Evolutionary conservation across 768 basidiomycete genomes (phyloP).

Genomic region (Amanita subjunquillea): DNA sequence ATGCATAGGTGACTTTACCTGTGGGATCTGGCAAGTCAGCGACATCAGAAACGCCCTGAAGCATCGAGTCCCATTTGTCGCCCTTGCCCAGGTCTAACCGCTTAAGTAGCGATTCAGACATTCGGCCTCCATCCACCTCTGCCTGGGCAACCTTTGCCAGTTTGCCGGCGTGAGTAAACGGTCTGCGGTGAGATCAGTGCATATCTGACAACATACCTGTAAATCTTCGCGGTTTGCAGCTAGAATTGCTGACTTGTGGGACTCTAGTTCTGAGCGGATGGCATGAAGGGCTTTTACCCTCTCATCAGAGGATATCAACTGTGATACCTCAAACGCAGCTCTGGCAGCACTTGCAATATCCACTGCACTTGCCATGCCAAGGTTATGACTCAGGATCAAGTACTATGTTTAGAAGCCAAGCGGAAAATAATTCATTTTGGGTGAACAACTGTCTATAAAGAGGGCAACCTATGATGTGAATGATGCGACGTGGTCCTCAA

Average conservation of each 20-base stretch:
- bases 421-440: constrained; percentile 21
- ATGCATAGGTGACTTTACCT: constrained; percentile 79
- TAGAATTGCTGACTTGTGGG: constrained; percentile 59
- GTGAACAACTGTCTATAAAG: constrained; percentile 17
- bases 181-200: not conserved
- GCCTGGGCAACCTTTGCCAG: constrained; percentile 53
- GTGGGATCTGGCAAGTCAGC: constrained; percentile 80
- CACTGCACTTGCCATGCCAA: constrained; percentile 21
- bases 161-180: not conserved
- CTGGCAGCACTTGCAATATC: constrained; percentile 74
- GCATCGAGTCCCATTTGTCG: constrained; percentile 93
- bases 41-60: constrained; percentile 84
- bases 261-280: constrained; percentile 58
- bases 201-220: constrained; percentile 33
- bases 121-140: constrained; percentile 75
- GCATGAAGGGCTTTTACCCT: constrained; percentile 62
- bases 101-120: constrained; percentile 77
- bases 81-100: constrained; percentile 69
- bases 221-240: constrained; percentile 77
- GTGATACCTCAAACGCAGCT: constrained; percentile 77
- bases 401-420: not conserved
- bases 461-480: constrained; percentile 46
- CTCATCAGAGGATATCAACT: constrained; percentile 60
- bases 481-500: constrained; percentile 78
- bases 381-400: constrained; percentile 9